Evolutionary conservation across 805 yeast species (phyloP).

Genomic region (Nadsonia fulvescens): DNA sequence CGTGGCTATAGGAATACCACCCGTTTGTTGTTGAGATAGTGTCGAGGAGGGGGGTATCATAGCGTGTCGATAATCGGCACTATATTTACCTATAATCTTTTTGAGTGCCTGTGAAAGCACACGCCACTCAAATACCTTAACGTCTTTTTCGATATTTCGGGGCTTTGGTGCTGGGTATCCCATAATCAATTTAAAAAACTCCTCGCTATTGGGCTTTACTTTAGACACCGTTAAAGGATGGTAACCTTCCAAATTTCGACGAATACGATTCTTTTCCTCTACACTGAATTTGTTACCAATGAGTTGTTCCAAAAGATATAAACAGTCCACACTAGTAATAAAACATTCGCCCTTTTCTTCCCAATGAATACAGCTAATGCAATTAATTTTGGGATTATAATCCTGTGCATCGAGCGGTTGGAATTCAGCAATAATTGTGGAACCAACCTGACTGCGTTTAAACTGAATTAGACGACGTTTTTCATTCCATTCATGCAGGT

Average conservation of each 20-base stretch:
- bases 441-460: conserved; percentile 20
- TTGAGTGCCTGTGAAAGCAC: conserved; percentile 32
- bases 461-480: conserved; percentile 33
- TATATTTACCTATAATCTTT: conserved; percentile 42
- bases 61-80: conserved; percentile 12
- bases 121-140: conserved; percentile 47
- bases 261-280: conserved; percentile 52
- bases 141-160: conserved; percentile 50
- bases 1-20: neutral
- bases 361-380: conserved; percentile 46
- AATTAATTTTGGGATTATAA: conserved; percentile 24
- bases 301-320: conserved; percentile 35
- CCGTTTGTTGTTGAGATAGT: conserved; percentile 1
- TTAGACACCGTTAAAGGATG: conserved; percentile 44
- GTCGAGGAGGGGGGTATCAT: conserved; percentile 2
- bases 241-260: conserved; percentile 47
- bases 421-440: conserved; percentile 23
- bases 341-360: conserved; percentile 27
- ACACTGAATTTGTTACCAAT: conserved; percentile 37
- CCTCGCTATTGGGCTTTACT: conserved; percentile 21
- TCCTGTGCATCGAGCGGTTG: conserved; percentile 21
- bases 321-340: conserved; percentile 50
- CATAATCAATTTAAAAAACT: conserved; percentile 35
- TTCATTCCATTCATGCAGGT: conserved; percentile 23
- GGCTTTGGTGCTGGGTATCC: conserved; percentile 45